Percentiles rank a stretch among this genome's conserved stretches.
Conservation (phyloP, 2,329 filamentous ascomycete genomes). For the Chaetothyriales sp. region DNA sequence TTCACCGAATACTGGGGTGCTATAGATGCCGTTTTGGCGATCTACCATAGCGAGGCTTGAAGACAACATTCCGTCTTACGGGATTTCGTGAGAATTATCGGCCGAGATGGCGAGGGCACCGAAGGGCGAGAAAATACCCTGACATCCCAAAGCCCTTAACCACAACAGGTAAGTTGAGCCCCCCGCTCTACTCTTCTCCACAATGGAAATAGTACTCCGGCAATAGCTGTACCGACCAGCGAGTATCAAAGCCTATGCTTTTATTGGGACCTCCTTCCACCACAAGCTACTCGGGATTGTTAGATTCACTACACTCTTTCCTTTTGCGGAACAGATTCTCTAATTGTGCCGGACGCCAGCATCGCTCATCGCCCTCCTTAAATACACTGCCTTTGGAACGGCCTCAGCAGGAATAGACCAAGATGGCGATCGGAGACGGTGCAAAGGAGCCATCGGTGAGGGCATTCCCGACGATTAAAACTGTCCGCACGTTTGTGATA, state of each 20-base stretch:
- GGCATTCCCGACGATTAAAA: slow-evolving; percentile 32
- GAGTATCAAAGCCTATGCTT: too few species aligned
- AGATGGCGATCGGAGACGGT: background rate
- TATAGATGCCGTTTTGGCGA: too few species aligned
- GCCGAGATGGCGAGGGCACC: background rate
- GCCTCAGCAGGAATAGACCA: background rate
- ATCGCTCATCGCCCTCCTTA: background rate
- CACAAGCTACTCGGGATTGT: too few species aligned
- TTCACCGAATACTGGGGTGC: background rate
- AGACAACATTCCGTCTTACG: background rate
- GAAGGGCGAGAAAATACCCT: background rate
- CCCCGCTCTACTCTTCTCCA: too few species aligned
- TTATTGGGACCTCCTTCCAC: too few species aligned
- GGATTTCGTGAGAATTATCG: background rate
- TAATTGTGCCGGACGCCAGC: too few species aligned
- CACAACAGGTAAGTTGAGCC: background rate
- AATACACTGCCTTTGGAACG: too few species aligned
- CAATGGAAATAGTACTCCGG: too few species aligned
- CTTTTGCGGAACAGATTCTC: too few species aligned
- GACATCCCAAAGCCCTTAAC: background rate
- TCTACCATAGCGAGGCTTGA: background rate
- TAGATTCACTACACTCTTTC: too few species aligned
- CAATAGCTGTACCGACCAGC: background rate
- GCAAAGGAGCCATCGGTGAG: slow-evolving; percentile 8
- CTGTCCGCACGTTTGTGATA: slow-evolving; percentile 33